Evolutionary conservation across 1,284 basidiomycete species (phyloP).

Genomic region (Malassezia yamatoensis): DNA sequence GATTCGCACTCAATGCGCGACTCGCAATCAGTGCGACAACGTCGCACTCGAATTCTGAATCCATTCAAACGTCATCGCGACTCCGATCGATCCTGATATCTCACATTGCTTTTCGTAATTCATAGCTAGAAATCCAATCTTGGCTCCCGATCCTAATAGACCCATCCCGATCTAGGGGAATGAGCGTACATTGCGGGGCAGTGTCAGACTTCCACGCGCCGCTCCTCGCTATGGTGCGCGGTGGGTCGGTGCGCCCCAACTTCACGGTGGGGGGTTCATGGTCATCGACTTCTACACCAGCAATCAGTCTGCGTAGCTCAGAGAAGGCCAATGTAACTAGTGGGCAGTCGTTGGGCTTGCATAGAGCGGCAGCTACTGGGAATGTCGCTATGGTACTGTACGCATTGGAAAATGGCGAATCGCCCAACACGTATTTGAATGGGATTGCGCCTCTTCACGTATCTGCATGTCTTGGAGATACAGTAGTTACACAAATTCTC

Average conservation of each 20-base stretch:
- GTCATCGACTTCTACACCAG: background rate
- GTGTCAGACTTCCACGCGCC: background rate
- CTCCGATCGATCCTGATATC: background rate
- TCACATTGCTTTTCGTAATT: too few relatives aligned
- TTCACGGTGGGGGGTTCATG: background rate
- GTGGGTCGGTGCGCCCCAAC: background rate
- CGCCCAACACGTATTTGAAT: conserved; percentile 32
- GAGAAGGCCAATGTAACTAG: background rate
- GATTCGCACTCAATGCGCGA: background rate
- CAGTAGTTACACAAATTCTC: conserved; percentile 29
- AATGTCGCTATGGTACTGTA: conserved; percentile 41
- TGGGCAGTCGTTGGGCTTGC: conserved; percentile 29
- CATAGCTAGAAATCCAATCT: too few relatives aligned
- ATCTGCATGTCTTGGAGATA: conserved; percentile 35
- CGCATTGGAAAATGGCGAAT: conserved; percentile 41
- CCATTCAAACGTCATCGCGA: conserved; percentile 30
- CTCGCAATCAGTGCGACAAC: background rate
- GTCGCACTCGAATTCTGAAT: conserved; percentile 26
- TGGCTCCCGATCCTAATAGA: background rate
- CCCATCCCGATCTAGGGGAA: background rate
- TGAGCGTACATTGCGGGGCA: background rate
- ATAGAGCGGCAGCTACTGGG: conserved; percentile 36
- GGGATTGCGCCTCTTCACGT: conserved; percentile 42
- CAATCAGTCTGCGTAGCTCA: background rate
- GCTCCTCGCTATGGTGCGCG: background rate